Percentiles rank a stretch among this genome's conserved stretches.
Conservation (phyloP, 2,329 filamentous ascomycete species). For the Pseudogymnoascus sp. region DNA sequence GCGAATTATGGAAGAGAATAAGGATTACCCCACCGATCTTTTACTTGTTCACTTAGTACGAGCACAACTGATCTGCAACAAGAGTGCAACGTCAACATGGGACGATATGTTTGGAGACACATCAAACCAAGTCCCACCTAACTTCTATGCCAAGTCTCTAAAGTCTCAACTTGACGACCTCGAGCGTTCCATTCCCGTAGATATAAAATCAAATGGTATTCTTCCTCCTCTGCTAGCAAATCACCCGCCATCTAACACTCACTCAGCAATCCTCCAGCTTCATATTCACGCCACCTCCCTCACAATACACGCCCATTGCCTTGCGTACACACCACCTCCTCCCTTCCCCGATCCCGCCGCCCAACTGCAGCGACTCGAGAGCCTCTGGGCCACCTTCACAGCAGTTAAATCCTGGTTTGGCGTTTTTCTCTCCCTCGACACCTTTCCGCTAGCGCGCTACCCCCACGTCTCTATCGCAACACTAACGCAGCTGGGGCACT, state of each 20-base stretch:
- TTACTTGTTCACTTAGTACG: conserved; percentile 11
- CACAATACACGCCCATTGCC: not conserved
- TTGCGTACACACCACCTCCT: not conserved
- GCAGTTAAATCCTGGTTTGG: not conserved
- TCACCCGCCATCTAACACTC: not conserved
- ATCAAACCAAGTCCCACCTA: not conserved
- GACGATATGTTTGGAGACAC: not conserved
- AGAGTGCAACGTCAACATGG: not conserved
- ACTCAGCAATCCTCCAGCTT: not conserved
- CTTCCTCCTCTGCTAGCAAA: not conserved
- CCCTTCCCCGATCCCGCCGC: not conserved
- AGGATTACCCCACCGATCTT: conserved; percentile 13
- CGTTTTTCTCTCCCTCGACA: not conserved
- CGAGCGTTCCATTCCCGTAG: not conserved
- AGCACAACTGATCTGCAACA: conserved; percentile 9
- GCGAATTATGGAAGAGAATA: not conserved
- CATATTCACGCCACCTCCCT: not conserved
- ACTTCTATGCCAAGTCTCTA: not conserved
- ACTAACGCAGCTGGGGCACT: not conserved
- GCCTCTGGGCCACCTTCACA: not conserved
- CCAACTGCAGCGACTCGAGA: not conserved
- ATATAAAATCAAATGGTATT: not conserved
- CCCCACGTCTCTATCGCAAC: not conserved
- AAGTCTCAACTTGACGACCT: not conserved
- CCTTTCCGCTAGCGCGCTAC: not conserved